phyloP scores from a whole-genome alignment of 2,329 filamentous ascomycete species.

The Thelonectria blattea region DNA sequence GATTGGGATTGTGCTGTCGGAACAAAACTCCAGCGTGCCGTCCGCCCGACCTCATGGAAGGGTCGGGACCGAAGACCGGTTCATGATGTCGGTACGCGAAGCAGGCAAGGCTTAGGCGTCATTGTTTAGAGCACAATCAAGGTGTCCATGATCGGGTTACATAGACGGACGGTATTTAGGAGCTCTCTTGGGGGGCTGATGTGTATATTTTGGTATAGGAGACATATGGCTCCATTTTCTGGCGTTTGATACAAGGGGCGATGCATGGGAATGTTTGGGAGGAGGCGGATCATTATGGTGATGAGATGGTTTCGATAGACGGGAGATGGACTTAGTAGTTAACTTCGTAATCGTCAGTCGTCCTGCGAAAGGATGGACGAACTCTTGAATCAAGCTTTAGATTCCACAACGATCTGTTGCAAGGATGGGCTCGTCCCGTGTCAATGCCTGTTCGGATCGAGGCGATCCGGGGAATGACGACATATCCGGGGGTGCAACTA shows the following conservation, averaged over 20 bases:
- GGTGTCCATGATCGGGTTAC: slow-evolving; percentile 18
- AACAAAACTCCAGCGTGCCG: slow-evolving; percentile 37
- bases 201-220: slow-evolving; percentile 38
- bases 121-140: slow-evolving; percentile 15
- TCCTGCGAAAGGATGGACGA: slow-evolving; percentile 25
- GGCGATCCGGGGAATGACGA: neutral
- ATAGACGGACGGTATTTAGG: slow-evolving; percentile 16
- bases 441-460: neutral
- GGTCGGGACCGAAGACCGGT: slow-evolving; percentile 55
- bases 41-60: slow-evolving; percentile 47
- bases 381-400: slow-evolving; percentile 27
- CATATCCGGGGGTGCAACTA: neutral
- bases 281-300: slow-evolving; percentile 20
- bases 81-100: slow-evolving; percentile 45
- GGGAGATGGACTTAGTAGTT: slow-evolving; percentile 21
- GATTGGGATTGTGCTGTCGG: slow-evolving; percentile 48
- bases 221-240: slow-evolving; percentile 33
- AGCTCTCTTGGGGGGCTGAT: slow-evolving; percentile 6
- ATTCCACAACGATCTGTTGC: neutral
- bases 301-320: slow-evolving; percentile 1
- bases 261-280: slow-evolving; percentile 22
- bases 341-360: slow-evolving; percentile 23
- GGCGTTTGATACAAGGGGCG: slow-evolving; percentile 35
- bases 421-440: neutral
- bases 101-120: slow-evolving; percentile 42